Percentiles rank a stretch among this genome's conserved stretches.
Evolutionary conservation across 2,329 filamentous ascomycete genomes (phyloP).

Genomic region (Metarhizium rileyi): DNA sequence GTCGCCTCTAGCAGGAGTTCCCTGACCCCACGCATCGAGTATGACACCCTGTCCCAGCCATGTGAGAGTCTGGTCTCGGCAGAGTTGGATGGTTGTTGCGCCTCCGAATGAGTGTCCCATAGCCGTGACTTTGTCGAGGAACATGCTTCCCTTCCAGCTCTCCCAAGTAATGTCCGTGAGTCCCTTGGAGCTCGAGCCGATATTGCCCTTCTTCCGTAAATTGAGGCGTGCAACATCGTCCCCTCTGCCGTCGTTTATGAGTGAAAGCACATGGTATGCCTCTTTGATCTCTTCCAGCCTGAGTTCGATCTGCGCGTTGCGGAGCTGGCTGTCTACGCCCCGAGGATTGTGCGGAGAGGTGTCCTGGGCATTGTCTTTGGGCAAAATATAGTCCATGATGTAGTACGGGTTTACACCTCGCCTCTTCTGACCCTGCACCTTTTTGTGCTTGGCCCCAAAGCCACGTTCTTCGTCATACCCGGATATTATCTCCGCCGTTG

Average conservation of each 20-base stretch:
- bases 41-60: constrained; percentile 55
- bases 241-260: constrained; percentile 45
- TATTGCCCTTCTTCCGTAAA: constrained; percentile 45
- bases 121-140: constrained; percentile 46
- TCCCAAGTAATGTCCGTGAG: constrained; percentile 46
- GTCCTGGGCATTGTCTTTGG: constrained; percentile 41
- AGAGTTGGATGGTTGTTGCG: constrained; percentile 51
- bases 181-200: constrained; percentile 49
- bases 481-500: constrained; percentile 16
- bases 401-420: constrained; percentile 28
- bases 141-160: constrained; percentile 46
- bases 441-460: constrained; percentile 21
- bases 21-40: constrained; percentile 55
- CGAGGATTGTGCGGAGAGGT: constrained; percentile 45
- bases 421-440: constrained; percentile 18
- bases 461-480: constrained; percentile 11
- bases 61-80: constrained; percentile 41
- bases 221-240: constrained; percentile 40
- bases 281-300: constrained; percentile 56
- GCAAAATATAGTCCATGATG: constrained; percentile 53
- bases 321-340: constrained; percentile 50
- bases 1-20: constrained; percentile 33
- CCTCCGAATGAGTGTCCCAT: constrained; percentile 60
- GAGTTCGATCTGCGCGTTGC: constrained; percentile 52
- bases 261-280: constrained; percentile 44